Evolutionary conservation across 2,329 filamentous ascomycete species (phyloP), one percentile per base, ranked within the genome.

Genomic region (Fusarium odoratissimum): DNA sequence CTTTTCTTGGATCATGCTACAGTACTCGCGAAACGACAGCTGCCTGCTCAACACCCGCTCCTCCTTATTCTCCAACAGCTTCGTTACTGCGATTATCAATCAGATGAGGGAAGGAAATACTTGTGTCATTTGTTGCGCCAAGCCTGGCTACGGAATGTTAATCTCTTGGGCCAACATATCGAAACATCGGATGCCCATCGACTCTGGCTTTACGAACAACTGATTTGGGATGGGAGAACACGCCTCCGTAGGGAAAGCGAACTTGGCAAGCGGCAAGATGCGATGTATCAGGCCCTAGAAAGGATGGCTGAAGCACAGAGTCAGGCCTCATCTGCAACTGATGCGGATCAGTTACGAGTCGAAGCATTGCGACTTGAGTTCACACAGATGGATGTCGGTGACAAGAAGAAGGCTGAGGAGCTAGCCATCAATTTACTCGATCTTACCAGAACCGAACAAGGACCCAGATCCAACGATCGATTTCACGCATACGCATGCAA

Each of bases 401-500:
- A 82, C 56, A 76, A 72, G 55, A 69, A 62, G 12, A 76, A 75
- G 48, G 81, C 81, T 2, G 80, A 82, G 64, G 40, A 76, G 35
- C 66, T 82, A 37, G 81, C 80, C 3, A 33, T 75, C 33, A 67
- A 74, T 31, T 48, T 82, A 54, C 74, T 82, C 12, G 35, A 75
- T 10, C 74, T 71, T 21, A 81, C 80, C 21, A 74, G 70, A 37
- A 71, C 72, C 11, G 68, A 71, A 10, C 38, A 59, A 8, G 64
- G 65, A 35, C 71, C 76, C 5, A 78, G 78, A 33, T 79, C 79
- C 3, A 77, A 73, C 56, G 81, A 78, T 13, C 75, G 81, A n/a
- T 82, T 82, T 40, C 81, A 82, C 52, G 81, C 81, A 8, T 82
- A 82, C 54, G 81, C 80, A 25, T 79, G 77, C 57, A 82, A 82